A percentile compares a stretch with the other conserved stretches of the same genome.
Conservation (phyloP, 495 filamentous ascomycete genomes). For the Penicillium waksmanii region DNA sequence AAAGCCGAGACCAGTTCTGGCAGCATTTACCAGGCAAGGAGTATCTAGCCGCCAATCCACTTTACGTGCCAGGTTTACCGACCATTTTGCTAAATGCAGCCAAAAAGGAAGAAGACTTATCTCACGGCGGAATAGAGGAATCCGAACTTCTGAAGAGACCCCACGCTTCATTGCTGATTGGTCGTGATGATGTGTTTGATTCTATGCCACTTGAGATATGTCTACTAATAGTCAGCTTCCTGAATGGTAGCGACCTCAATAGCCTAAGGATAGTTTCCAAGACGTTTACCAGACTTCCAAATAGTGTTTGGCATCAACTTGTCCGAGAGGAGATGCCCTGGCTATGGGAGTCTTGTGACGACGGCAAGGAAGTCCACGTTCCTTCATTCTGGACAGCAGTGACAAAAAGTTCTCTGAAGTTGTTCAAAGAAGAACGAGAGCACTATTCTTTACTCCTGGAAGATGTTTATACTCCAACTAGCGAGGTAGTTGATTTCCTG, state of each 20-base stretch:
- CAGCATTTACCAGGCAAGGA: conserved; percentile 24
- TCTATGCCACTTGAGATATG: conserved; percentile 30
- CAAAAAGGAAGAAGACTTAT: not conserved
- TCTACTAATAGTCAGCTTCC: conserved; percentile 18
- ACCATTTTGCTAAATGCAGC: conserved; percentile 14
- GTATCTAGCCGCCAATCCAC: conserved; percentile 34
- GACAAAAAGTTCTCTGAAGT: conserved; percentile 6
- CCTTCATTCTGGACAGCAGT: conserved; percentile 22
- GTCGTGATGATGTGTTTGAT: conserved; percentile 19
- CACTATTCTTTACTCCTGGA: not conserved
- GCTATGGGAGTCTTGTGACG: conserved; percentile 35
- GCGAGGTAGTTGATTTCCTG: conserved; percentile 4
- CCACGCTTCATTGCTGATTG: not conserved
- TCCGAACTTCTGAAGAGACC: not conserved
- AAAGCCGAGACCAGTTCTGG: conserved; percentile 22
- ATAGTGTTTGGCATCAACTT: conserved; percentile 27
- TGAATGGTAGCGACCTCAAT: conserved; percentile 26
- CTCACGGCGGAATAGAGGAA: not conserved
- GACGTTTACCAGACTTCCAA: conserved; percentile 30
- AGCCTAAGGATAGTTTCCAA: conserved; percentile 23
- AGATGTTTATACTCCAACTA: not conserved
- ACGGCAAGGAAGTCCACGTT: conserved; percentile 7
- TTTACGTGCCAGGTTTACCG: conserved; percentile 25
- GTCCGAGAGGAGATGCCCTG: conserved; percentile 37
- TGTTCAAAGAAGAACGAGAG: not conserved